phyloP scores from a whole-genome alignment of 176 grass and related monocot genomes.

The Calamus simplicifolius region DNA sequence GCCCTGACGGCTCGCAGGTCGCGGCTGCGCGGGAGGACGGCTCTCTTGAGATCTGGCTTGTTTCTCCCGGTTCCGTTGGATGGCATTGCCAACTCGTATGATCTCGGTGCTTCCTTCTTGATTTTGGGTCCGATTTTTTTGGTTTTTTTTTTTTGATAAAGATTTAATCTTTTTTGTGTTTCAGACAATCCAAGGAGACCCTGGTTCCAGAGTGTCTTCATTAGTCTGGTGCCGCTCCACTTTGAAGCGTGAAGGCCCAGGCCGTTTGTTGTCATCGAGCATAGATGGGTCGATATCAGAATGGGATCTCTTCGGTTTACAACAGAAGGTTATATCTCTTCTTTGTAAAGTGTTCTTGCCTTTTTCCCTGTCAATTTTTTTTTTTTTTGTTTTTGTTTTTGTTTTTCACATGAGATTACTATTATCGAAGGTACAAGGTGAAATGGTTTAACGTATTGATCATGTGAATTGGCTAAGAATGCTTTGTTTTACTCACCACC shows the following conservation, averaged over 20 bases:
- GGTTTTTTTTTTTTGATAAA: neutral
- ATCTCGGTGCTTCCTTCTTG: neutral
- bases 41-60: constrained; percentile 89
- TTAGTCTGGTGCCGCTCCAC: constrained; percentile 53
- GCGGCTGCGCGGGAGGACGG: constrained; percentile 71
- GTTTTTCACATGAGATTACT: too few species aligned
- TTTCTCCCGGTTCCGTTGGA: constrained; percentile 87
- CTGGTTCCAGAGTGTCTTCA: constrained; percentile 50
- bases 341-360: too few species aligned
- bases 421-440: too few species aligned
- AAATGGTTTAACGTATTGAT: too few species aligned
- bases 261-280: constrained; percentile 82
- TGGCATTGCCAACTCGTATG: constrained; percentile 98
- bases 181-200: constrained; percentile 76
- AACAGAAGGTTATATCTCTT: constrained; percentile 44
- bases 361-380: too few species aligned
- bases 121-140: neutral
- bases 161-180: constrained; percentile 20
- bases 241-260: constrained; percentile 12
- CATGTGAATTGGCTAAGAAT: too few species aligned
- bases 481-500: too few species aligned
- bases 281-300: constrained; percentile 72
- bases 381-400: too few species aligned
- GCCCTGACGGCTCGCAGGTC: constrained; percentile 63
- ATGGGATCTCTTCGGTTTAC: constrained; percentile 75